These are phyloP conservation scores for Kwoniella bestiolae DNA, from an alignment of 768 basidiomycete genomes.

Conservation along the genomic window DNA sequence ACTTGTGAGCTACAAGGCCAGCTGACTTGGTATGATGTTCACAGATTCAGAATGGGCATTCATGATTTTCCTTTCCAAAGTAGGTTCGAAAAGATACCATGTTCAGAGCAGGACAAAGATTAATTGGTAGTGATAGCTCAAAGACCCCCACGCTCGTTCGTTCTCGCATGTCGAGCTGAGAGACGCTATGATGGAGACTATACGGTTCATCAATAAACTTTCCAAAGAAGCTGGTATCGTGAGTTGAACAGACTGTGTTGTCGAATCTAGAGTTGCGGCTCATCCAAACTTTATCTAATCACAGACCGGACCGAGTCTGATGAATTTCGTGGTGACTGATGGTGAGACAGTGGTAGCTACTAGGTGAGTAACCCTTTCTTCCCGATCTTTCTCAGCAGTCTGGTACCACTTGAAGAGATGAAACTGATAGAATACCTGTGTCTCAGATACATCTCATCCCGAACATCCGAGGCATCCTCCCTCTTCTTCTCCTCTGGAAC, in stretches of 20 bases:
- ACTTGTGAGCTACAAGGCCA: no score
- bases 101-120: no score
- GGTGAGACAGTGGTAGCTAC: constrained; percentile 92
- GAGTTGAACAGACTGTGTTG: constrained; percentile 18
- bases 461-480: constrained; percentile 88
- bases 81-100: constrained; percentile 6
- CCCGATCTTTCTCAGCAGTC: not conserved
- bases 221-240: constrained; percentile 67
- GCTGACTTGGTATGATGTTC: constrained; percentile 6
- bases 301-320: constrained; percentile 70
- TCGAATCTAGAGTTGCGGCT: constrained; percentile 4
- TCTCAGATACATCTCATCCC: constrained; percentile 82
- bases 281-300: not conserved
- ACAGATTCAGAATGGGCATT: constrained; percentile 97
- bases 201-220: constrained; percentile 74
- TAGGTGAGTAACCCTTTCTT: constrained; percentile 57
- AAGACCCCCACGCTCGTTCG: constrained; percentile 72
- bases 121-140: constrained; percentile 68
- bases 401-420: not conserved
- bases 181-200: constrained; percentile 86
- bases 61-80: constrained; percentile 75
- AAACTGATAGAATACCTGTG: no score
- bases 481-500: constrained; percentile 97
- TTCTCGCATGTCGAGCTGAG: constrained; percentile 76
- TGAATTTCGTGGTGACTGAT: constrained; percentile 97